phyloP scores from a whole-genome alignment of 1,139 yeast species.

The Debaryomyces robertsiae region DNA sequence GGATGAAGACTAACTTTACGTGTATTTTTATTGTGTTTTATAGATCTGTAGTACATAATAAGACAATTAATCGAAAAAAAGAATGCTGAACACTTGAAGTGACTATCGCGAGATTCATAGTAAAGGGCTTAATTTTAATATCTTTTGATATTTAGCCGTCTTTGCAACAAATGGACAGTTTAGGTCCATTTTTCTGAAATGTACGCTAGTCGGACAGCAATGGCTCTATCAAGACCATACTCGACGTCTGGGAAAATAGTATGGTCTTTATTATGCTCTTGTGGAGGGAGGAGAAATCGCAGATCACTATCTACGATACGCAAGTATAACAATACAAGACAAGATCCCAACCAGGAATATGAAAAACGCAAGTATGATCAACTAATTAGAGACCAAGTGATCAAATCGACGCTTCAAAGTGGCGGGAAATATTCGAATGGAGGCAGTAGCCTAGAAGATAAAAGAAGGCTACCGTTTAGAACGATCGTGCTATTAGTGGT shows the following conservation, averaged over 20 bases:
- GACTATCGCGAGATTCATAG: neutral
- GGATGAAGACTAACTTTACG: conserved; percentile 10
- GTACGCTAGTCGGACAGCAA: neutral
- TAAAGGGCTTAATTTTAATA: no score
- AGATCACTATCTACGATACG: neutral
- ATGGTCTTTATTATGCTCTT: neutral
- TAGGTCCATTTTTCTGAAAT: neutral
- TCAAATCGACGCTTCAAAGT: conserved; percentile 15
- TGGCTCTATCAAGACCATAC: no score
- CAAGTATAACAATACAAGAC: conserved; percentile 8
- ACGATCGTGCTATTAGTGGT: conserved; percentile 27
- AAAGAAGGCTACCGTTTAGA: conserved; percentile 21
- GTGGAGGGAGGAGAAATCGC: neutral
- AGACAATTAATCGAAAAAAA: neutral
- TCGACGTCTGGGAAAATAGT: neutral
- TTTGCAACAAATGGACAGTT: no score
- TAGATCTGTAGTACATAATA: conserved; percentile 6
- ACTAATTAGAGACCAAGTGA: conserved; percentile 16
- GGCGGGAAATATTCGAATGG: conserved; percentile 14
- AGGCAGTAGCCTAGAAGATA: conserved; percentile 8
- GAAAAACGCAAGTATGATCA: conserved; percentile 19
- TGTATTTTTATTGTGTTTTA: conserved; percentile 6
- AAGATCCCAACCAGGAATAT: conserved; percentile 11
- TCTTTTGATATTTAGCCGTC: no score
- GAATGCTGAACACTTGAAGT: neutral